Conservation (phyloP, 345 rosid species). For the Xanthoceras sorbifolium region DNA sequence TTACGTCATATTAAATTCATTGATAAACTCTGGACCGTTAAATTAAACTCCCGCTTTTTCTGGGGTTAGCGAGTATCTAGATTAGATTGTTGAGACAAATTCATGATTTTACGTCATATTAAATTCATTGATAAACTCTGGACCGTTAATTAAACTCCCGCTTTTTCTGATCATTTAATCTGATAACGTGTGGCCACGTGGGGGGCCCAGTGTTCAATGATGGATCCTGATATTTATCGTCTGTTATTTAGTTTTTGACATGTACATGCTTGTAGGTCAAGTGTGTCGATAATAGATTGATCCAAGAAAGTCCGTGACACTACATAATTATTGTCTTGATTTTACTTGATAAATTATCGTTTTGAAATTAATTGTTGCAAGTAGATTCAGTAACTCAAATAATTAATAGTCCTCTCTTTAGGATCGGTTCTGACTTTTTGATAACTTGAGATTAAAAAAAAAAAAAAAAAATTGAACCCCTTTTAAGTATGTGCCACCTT, state of each 20-base stretch:
- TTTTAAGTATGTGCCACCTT: too few relatives aligned
- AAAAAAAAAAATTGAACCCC: too few relatives aligned
- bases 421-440: too few relatives aligned
- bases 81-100: neutral
- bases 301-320: too few relatives aligned
- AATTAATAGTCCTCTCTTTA: too few relatives aligned
- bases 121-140: neutral
- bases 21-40: neutral
- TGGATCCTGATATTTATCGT: neutral
- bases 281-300: neutral
- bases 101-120: neutral
- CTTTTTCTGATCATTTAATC: neutral
- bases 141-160: neutral
- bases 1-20: too few relatives aligned
- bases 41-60: neutral
- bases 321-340: too few relatives aligned
- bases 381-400: too few relatives aligned
- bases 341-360: too few relatives aligned
- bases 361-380: too few relatives aligned
- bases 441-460: too few relatives aligned
- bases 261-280: neutral
- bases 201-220: neutral
- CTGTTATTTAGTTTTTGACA: too few relatives aligned
- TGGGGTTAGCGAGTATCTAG: neutral
- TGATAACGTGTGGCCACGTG: slow-evolving; percentile 20